Percentiles rank a stretch among this genome's conserved stretches.
Evolutionary conservation across 2,329 filamentous ascomycete genomes (phyloP).

Genomic region (Verticillium longisporum): DNA sequence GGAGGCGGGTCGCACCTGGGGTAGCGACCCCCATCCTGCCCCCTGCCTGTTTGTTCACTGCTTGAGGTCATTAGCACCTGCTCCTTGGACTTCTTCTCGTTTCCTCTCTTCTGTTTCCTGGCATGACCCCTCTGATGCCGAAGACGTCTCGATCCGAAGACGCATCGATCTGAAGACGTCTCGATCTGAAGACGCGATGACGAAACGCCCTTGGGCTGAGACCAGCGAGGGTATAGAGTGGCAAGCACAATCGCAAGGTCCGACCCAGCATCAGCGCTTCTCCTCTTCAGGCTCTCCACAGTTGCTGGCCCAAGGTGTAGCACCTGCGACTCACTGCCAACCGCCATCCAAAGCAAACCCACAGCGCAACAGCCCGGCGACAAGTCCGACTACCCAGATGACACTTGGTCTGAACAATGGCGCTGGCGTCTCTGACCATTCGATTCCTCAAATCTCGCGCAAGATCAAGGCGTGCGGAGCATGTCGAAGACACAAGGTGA

Average conservation of each 20-base stretch:
- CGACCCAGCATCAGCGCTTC: background rate
- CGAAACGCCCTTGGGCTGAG: conserved; percentile 12
- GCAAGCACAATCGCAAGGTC: conserved; percentile 6
- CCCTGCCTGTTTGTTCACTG: background rate
- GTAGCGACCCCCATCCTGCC: background rate
- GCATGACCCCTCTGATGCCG: background rate
- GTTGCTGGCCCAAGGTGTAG: background rate
- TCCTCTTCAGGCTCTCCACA: background rate
- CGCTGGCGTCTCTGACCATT: conserved; percentile 5
- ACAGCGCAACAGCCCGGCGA: background rate
- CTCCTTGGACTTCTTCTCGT: background rate
- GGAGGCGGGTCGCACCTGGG: background rate
- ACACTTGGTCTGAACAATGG: background rate
- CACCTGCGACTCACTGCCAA: background rate
- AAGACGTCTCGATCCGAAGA: background rate
- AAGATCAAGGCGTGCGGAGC: conserved; percentile 34
- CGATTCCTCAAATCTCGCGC: conserved; percentile 26
- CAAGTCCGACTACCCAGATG: background rate
- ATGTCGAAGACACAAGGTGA: conserved; percentile 33
- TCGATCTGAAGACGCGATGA: conserved; percentile 3
- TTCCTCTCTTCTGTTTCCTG: background rate
- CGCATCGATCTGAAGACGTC: no score
- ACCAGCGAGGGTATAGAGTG: conserved; percentile 7
- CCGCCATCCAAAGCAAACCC: background rate
- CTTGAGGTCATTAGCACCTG: background rate